Percentiles rank a stretch among this genome's conserved stretches.
Evolutionary conservation across 495 filamentous ascomycete genomes (phyloP).

Genomic region (Hapsidospora chrysogenum): DNA sequence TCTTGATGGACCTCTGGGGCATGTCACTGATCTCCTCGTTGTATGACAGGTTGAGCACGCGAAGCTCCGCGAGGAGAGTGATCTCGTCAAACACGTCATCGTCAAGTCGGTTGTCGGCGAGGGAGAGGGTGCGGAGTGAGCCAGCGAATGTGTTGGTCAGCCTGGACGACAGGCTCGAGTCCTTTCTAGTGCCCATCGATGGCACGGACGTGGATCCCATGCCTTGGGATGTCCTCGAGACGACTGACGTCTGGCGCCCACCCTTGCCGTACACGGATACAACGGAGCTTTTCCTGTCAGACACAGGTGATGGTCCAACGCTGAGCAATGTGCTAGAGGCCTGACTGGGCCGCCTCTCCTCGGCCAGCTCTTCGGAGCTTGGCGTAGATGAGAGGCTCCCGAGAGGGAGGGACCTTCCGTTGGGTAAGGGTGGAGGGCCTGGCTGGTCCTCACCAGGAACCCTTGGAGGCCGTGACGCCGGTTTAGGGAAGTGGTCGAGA

Average conservation of each 20-base stretch:
- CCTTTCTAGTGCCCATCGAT: conserved; percentile 47
- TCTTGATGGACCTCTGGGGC: conserved; percentile 68
- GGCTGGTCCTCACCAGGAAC: conserved; percentile 28
- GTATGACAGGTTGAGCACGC: conserved; percentile 85
- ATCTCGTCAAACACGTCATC: conserved; percentile 92
- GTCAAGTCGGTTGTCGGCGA: conserved; percentile 85
- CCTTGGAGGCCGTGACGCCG: conserved; percentile 42
- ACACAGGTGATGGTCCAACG: conserved; percentile 52
- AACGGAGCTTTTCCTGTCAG: conserved; percentile 62
- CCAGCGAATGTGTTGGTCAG: conserved; percentile 69
- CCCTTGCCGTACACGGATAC: conserved; percentile 60
- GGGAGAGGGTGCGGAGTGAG: conserved; percentile 64
- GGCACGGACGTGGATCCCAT: conserved; percentile 35
- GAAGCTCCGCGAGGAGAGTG: conserved; percentile 63
- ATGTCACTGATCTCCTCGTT: conserved; percentile 78
- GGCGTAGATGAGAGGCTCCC: conserved; percentile 38
- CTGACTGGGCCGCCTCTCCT: conserved; percentile 70
- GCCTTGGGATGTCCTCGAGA: conserved; percentile 41
- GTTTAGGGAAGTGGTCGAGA: conserved; percentile 77
- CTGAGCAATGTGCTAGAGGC: conserved; percentile 58
- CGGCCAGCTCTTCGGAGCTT: conserved; percentile 61
- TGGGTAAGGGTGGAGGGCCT: conserved; percentile 8
- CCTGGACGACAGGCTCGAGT: conserved; percentile 64
- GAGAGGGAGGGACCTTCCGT: conserved; percentile 32
- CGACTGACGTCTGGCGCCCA: conserved; percentile 67